Evolutionary conservation across 1,284 basidiomycete genomes (phyloP).

Genomic region (Ustilago nuda): DNA sequence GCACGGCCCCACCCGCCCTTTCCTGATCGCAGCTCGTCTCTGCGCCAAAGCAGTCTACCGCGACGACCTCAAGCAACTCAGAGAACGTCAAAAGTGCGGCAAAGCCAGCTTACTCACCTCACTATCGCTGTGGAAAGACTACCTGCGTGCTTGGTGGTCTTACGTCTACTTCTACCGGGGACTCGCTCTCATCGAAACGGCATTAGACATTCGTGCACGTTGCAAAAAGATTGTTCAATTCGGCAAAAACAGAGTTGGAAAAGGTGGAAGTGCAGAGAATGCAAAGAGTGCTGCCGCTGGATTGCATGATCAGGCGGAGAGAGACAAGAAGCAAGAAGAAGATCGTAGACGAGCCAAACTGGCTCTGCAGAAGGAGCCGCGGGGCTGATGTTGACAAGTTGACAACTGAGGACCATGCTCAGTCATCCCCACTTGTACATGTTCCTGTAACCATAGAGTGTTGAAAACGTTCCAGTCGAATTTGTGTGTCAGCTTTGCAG

Average conservation of each 20-base stretch:
- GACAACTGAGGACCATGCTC: neutral
- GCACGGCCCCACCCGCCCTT: slow-evolving; percentile 72
- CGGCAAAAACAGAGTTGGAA: slow-evolving; percentile 33
- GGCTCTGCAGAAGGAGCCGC: slow-evolving; percentile 32
- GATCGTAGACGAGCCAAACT: slow-evolving; percentile 40
- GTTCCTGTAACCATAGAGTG: slow-evolving; percentile 50
- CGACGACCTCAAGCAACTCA: slow-evolving; percentile 75
- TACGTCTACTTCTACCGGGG: slow-evolving; percentile 66
- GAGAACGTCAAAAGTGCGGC: slow-evolving; percentile 37
- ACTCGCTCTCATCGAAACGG: slow-evolving; percentile 60
- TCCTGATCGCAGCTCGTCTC: slow-evolving; percentile 90
- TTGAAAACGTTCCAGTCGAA: neutral
- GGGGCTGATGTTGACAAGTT: slow-evolving; percentile 4
- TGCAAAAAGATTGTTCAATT: slow-evolving; percentile 51
- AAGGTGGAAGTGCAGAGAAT: slow-evolving; percentile 41
- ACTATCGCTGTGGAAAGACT: slow-evolving; percentile 70
- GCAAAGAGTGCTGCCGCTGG: slow-evolving; percentile 54
- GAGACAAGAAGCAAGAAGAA: slow-evolving; percentile 41
- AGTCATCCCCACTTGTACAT: slow-evolving; percentile 57
- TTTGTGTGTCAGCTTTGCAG: neutral
- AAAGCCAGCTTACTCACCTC: slow-evolving; percentile 31
- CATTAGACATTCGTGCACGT: slow-evolving; percentile 55
- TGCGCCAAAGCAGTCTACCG: slow-evolving; percentile 86
- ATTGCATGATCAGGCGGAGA: slow-evolving; percentile 47
- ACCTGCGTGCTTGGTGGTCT: slow-evolving; percentile 71